Base-by-base conservation (phyloP, 1,284 basidiomycete genomes). In the Phellinidium pouzarii region DNA sequence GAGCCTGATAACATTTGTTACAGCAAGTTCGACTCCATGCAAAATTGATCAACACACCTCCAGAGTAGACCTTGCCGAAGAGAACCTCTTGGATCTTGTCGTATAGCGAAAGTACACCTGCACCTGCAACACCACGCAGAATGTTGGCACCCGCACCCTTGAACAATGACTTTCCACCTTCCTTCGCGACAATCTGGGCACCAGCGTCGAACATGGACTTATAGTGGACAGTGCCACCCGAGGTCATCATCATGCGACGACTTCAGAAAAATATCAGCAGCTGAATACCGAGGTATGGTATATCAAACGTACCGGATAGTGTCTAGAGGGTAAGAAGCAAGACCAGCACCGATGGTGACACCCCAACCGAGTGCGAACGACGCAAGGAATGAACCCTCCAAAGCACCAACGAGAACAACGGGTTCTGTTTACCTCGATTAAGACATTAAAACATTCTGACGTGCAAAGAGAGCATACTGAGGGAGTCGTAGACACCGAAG, bases 111-210 rank as follows among this genome's bases (percentile, higher is more conserved):
- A 96, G 73, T 61, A 95, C 94, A 91, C 93, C 93, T 72, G 94
- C 93, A 77, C 93, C 94, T 66, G 93, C 94, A 68, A 95, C 89
- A 84, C 94, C 92, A 87, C 93, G 93, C 65, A 96, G 90, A 63
- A 95, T 94, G 80, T 96, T 95, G 71, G 93, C 93, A 81, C 91
- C 93, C 66, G 93, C 92, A 76, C 90, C 91, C 82, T 91, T 92
- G 84, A 93, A 93, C 65, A 95, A 79, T 31, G 91, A 94, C 70
- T 82, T 85, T 54, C 77, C 71, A 66, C 94, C 94, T 77, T 96
- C 94, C 80, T 92, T 92, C 67, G 84, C 81, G 63, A 95, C 68
- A 66, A 94, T 91, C 75, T 82, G 64, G 19, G 86, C 78, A 47
- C 79, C 86, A 66, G 87, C 85, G 62, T 91, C 87, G 71, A 89